phyloP scores from a whole-genome alignment of 495 filamentous ascomycete genomes.

The Penicillium atrosanguineum region DNA sequence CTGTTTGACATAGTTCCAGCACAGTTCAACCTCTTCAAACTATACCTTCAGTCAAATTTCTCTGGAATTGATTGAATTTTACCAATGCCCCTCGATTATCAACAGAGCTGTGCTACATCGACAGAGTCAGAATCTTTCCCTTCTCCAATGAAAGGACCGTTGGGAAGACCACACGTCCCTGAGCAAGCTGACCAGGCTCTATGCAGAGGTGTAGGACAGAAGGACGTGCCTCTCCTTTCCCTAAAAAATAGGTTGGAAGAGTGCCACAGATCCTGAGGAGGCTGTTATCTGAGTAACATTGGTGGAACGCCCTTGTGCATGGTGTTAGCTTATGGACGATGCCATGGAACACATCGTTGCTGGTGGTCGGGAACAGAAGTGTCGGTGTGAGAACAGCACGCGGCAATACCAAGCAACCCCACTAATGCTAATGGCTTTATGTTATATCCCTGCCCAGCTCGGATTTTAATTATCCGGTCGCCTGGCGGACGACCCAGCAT shows the following conservation, averaged over 20 bases:
- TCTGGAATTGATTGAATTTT: too few relatives aligned
- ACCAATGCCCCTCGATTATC: neutral
- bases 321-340: constrained; percentile 1
- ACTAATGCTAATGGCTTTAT: neutral
- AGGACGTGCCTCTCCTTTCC: neutral
- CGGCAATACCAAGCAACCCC: neutral
- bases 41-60: too few relatives aligned
- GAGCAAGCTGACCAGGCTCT: neutral
- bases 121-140: neutral
- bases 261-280: neutral
- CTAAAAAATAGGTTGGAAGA: neutral
- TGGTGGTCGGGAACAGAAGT: neutral
- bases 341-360: constrained; percentile 2
- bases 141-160: neutral
- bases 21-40: neutral
- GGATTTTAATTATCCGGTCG: constrained; percentile 6
- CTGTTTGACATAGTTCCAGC: neutral
- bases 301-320: neutral
- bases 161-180: neutral
- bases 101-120: neutral
- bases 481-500: neutral
- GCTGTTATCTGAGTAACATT: neutral
- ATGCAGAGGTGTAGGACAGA: neutral
- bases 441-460: constrained; percentile 1
- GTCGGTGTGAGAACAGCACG: neutral